Base-by-base conservation (phyloP, 441 rosid species). In the Populus hybrid region DNA sequence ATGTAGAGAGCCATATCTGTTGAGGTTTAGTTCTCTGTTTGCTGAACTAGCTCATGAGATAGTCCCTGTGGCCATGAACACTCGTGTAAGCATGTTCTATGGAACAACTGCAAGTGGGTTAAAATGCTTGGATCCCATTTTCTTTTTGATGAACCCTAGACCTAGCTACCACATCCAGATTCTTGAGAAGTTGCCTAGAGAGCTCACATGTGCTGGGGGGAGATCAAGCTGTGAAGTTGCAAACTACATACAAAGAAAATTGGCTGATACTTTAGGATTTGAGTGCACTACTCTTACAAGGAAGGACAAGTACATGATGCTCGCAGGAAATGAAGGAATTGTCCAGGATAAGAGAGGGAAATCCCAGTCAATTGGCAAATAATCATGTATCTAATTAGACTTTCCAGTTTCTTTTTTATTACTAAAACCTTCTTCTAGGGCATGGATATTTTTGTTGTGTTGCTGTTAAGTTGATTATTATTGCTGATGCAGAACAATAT, bases 41-140 rank as follows among this genome's bases (percentile, higher is more conserved):
- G 97, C 99, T 0, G 98, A 95, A 83, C 46, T 95, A 32, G 84
- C 93, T 0, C 92, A 94, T 54, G 97, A 95, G 67, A 92, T 95
- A 6, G 93, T 95, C 12, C 99, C 99, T 0, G 99, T 95, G 11
- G 99, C 97, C 35, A 84, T 94, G 67, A 80, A 91, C 72, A 76
- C 90, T 1, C 73, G 80, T 23, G 97, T 90, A 30, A 87, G 81
- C 77, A 92, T 94, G 97, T 95, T 95, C 73, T 92, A 92, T 59
- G 99, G 98, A 66, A 95, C 99, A 10, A 95, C 99, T 0, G 98
- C 99, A 0, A 87, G 95, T 8, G 99, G 99, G 54, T 79, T 91
- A 67, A 95, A 95, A 80, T 94, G 94, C 57, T 78, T 95, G 83
- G 98, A 95, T 73, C 97, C 98, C 8, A 83, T 95, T 11, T 88